Evolutionary conservation across 768 basidiomycete genomes (phyloP).

Genomic region (Termitomyces sp.): DNA sequence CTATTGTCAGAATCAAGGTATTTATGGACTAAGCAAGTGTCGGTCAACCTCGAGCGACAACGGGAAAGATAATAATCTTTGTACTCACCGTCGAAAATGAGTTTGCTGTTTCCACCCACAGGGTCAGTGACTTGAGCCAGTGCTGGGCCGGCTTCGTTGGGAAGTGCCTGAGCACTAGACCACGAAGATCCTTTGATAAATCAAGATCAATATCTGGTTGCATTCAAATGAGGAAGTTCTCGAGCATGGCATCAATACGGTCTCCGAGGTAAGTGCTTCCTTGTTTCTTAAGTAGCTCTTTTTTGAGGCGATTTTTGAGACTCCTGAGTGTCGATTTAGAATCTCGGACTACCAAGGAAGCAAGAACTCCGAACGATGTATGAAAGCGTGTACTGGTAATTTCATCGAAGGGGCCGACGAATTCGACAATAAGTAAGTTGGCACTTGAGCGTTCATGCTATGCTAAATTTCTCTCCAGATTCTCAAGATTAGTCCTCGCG

Average conservation of each 20-base stretch:
- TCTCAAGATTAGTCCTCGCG: slow-evolving; percentile 71
- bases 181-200: slow-evolving; percentile 22
- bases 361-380: slow-evolving; percentile 32
- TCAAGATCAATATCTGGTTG: not conserved
- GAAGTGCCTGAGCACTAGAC: slow-evolving; percentile 29
- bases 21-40: slow-evolving; percentile 40
- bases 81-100: slow-evolving; percentile 44
- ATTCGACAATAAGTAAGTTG: slow-evolving; percentile 56
- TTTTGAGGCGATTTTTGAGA: slow-evolving; percentile 33
- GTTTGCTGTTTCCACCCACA: slow-evolving; percentile 36
- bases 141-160: slow-evolving; percentile 43
- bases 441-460: not conserved
- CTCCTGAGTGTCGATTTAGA: slow-evolving; percentile 58
- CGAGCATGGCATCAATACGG: slow-evolving; percentile 51
- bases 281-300: slow-evolving; percentile 1
- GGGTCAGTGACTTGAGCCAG: slow-evolving; percentile 40
- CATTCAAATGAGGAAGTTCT: slow-evolving; percentile 40
- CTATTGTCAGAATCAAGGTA: slow-evolving; percentile 57
- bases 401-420: slow-evolving; percentile 55
- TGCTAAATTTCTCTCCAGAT: slow-evolving; percentile 26
- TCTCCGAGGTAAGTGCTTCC: slow-evolving; percentile 44
- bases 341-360: slow-evolving; percentile 34
- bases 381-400: slow-evolving; percentile 58
- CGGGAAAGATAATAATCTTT: not conserved
- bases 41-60: not conserved